phyloP scores from a whole-genome alignment of 2,329 filamentous ascomycete genomes.

The Penicillium sp. region DNA sequence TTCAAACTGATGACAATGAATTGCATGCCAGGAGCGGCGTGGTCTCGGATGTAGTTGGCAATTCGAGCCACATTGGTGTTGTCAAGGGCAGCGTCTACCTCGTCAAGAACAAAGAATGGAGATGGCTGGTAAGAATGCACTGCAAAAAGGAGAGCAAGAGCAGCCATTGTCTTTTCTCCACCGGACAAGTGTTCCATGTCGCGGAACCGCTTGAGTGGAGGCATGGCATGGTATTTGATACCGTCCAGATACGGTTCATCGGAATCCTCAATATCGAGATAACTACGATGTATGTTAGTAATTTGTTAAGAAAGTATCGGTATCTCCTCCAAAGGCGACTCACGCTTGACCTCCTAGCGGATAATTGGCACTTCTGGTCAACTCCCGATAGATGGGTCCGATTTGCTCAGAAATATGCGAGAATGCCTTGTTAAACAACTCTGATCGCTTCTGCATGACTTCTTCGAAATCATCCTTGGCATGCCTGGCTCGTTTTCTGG shows the following conservation, averaged over 20 bases:
- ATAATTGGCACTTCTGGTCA: conserved; percentile 86
- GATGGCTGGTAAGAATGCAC: conserved; percentile 94
- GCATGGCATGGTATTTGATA: conserved; percentile 98
- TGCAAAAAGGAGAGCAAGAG: conserved; percentile 90
- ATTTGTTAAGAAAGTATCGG: neutral
- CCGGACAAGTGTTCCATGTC: conserved; percentile 98
- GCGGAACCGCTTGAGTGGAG: conserved; percentile 93
- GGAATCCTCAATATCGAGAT: conserved; percentile 93
- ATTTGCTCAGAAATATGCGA: conserved; percentile 94
- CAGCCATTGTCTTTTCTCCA: conserved; percentile 98
- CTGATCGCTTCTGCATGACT: conserved; percentile 76
- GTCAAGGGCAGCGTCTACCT: conserved; percentile 96
- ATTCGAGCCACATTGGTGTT: conserved; percentile 96
- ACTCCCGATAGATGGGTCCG: conserved; percentile 86
- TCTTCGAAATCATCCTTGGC: conserved; percentile 80
- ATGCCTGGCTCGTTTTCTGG: conserved; percentile 67
- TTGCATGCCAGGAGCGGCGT: conserved; percentile 95
- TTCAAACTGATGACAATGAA: conserved; percentile 98
- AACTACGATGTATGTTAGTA: conserved; percentile 39
- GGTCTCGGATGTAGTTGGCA: conserved; percentile 91
- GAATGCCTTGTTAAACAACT: conserved; percentile 94
- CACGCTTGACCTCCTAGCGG: conserved; percentile 77
- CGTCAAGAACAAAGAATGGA: conserved; percentile 96
- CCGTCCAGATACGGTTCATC: conserved; percentile 93
- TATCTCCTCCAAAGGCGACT: conserved; percentile 18